phyloP scores from a whole-genome alignment of 371 early-diverging fungal genomes.

The Mortierella sp. region DNA sequence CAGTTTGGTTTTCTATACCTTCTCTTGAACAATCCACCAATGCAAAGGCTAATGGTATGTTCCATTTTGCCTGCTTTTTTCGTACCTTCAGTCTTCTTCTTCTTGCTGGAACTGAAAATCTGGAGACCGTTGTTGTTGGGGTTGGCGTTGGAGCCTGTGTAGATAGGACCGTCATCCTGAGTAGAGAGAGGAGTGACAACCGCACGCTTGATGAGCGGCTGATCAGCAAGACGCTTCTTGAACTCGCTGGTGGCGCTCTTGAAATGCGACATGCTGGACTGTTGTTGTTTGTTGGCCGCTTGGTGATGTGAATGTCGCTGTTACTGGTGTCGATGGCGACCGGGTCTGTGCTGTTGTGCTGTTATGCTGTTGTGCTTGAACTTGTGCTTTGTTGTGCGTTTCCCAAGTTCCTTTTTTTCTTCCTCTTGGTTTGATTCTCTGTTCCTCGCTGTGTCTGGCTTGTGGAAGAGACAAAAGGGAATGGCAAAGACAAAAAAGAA shows the following conservation, averaged over 20 bases:
- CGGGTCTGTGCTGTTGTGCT: background rate
- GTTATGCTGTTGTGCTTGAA: slow-evolving; percentile 1
- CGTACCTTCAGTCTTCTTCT: slow-evolving; percentile 55
- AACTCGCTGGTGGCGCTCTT: slow-evolving; percentile 55
- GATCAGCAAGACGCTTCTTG: slow-evolving; percentile 62
- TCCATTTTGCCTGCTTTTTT: background rate
- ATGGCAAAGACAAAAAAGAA: slow-evolving; percentile 1
- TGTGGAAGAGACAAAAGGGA: background rate
- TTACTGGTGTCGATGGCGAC: background rate
- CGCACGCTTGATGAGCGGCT: slow-evolving; percentile 61
- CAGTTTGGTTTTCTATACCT: background rate
- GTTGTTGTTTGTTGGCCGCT: background rate
- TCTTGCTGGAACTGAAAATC: slow-evolving; percentile 37
- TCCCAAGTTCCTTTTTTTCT: background rate
- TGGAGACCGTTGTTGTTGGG: slow-evolving; percentile 46
- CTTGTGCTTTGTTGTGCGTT: background rate
- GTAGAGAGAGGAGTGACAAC: slow-evolving; percentile 32
- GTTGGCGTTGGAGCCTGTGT: slow-evolving; percentile 40
- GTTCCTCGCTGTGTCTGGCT: background rate
- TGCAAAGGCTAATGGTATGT: background rate
- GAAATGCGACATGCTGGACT: slow-evolving; percentile 27
- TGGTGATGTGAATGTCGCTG: background rate
- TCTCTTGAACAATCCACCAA: background rate
- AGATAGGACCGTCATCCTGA: slow-evolving; percentile 22
- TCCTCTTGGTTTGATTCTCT: background rate